These are phyloP conservation scores for Exophiala calicioides DNA, from an alignment of 2,329 filamentous ascomycete species.

Conservation along the genomic window DNA sequence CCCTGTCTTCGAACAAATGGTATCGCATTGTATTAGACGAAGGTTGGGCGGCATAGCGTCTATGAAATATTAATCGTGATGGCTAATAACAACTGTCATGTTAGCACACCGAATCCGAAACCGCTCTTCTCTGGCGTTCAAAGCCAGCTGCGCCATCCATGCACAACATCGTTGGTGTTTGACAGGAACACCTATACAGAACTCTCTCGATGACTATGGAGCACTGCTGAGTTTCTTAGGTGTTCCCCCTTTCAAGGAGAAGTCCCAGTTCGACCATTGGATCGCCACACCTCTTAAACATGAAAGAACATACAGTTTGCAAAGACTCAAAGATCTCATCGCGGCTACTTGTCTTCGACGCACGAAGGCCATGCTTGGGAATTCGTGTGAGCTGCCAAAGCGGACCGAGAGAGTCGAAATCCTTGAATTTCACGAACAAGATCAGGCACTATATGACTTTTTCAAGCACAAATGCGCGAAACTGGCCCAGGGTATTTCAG, in stretches of 20 bases:
- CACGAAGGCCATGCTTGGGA: slow-evolving; percentile 18
- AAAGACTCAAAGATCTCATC: slow-evolving; percentile 29
- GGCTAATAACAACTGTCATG: too few relatives aligned
- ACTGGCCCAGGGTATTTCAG: too few relatives aligned
- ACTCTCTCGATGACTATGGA: slow-evolving; percentile 54
- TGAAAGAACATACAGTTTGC: slow-evolving; percentile 27
- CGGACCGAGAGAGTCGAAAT: neutral
- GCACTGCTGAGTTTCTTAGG: slow-evolving; percentile 53
- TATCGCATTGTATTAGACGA: slow-evolving; percentile 44
- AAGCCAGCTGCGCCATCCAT: slow-evolving; percentile 38
- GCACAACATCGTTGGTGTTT: slow-evolving; percentile 55
- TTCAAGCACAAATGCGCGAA: slow-evolving; percentile 48
- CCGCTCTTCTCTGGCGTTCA: slow-evolving; percentile 35
- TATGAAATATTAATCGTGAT: too few relatives aligned
- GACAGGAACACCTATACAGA: slow-evolving; percentile 57
- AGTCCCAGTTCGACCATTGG: slow-evolving; percentile 44
- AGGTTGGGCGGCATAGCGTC: too few relatives aligned
- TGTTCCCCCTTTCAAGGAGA: slow-evolving; percentile 44
- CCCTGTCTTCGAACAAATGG: slow-evolving; percentile 32
- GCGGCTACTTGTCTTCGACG: slow-evolving; percentile 35
- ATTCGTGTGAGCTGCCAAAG: neutral
- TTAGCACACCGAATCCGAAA: slow-evolving; percentile 32
- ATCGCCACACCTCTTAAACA: slow-evolving; percentile 45
- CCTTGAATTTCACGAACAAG: neutral
- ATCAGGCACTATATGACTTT: slow-evolving; percentile 45